Evolutionary conservation across 495 filamentous ascomycete species (phyloP), one percentile per base, ranked within the genome.

Genomic region (Trichoderma asperelloides): DNA sequence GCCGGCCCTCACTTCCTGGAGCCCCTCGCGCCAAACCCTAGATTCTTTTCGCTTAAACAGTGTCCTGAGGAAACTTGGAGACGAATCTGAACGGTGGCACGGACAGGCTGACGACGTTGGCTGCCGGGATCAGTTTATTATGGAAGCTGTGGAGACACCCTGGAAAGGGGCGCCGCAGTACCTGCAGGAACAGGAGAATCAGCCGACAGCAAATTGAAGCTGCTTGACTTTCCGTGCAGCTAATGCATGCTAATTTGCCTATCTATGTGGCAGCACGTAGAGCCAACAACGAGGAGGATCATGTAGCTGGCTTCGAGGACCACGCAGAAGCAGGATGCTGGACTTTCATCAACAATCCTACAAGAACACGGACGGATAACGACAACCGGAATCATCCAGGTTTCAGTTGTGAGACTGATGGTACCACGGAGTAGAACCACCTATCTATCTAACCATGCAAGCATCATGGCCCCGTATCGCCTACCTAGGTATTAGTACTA

Each of bases 111-210:
- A 60, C 55, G 55, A 60, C 55, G 55, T 51, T 51, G 25, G 8
- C 27, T 28, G 55, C 55, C 16, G 55, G 55, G 55, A 60, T 60
- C 55, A 60, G 55, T 1, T 30, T 30, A 30, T 30, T 30, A 30
- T 60, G 25, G 25, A 60, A 60, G 55, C 55, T 60, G 55, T 60
- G 55, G 55, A 60, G 55, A 60, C 55, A 60, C 55, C 55, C 55
- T 28, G 12, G 55, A 60, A 28, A 60, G 55, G 55, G 55, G 55
- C 25, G 55, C 25, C 55, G 55, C 55, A 25, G 55, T 60, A 60
- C 55, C 55, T 60, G 55, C 55, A 60, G 55, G 55, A 60, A 60
- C 25, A 60, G 55, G 55, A 60, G 55, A 60, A 60, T 30, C 25
- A 60, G 9, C 55, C 55, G 55, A 33, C 55, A 60, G 55, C 55